Conservation (phyloP, 2,329 filamentous ascomycete species). For the Massarina eburnea region DNA sequence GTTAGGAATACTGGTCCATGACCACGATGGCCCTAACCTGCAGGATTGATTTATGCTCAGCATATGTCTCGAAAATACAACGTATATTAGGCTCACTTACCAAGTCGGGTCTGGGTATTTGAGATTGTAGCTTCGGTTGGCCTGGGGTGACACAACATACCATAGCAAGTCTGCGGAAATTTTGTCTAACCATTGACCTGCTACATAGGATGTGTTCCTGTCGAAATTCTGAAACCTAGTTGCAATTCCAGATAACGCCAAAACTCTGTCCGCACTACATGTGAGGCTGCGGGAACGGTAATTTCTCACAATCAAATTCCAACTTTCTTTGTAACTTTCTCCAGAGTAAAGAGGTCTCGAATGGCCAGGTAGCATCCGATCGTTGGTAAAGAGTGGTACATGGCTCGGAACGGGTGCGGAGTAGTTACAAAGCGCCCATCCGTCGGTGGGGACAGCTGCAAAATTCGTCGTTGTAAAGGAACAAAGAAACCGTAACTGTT, state of each 20-base stretch:
- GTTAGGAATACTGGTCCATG: constrained; percentile 2
- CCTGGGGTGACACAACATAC: background rate
- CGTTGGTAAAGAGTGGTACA: background rate
- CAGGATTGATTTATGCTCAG: background rate
- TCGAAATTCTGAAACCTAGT: background rate
- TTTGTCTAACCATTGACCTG: background rate
- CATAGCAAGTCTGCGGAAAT: background rate
- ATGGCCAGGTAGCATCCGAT: too few relatives aligned
- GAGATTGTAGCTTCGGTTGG: background rate
- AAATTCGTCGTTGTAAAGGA: background rate
- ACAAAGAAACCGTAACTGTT: background rate
- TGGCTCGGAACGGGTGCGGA: background rate
- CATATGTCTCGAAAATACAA: background rate
- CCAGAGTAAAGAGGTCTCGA: too few relatives aligned
- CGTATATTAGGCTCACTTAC: background rate
- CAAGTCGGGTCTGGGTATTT: background rate
- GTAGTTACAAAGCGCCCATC: background rate
- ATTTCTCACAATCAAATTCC: background rate
- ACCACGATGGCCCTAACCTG: constrained; percentile 1
- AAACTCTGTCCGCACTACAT: background rate
- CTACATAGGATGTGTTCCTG: background rate
- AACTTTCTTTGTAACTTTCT: background rate
- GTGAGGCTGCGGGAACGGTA: background rate
- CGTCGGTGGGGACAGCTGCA: background rate
- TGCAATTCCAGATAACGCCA: constrained; percentile 2